Evolutionary conservation across 805 yeast genomes (phyloP), one percentile per base, ranked within the genome.

Genomic region (Wickerhamomyces chambardii): DNA sequence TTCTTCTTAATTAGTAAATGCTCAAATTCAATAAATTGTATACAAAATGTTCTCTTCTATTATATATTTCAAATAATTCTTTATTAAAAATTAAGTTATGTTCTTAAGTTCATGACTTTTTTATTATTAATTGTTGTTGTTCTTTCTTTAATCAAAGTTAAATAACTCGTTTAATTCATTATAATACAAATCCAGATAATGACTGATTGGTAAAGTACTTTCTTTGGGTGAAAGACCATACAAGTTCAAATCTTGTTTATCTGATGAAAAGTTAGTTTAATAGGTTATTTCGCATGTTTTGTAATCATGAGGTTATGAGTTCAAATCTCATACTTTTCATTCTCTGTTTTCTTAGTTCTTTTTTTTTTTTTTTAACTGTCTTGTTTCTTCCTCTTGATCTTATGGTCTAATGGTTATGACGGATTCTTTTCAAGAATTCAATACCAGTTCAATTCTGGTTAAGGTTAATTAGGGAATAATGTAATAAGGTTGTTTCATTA

Each of bases 281-380:
- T 39, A 39, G 42, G n/a, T n/a, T 39, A 36, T 29, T 33, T 36
- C 42, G 38, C 36, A 36, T 36, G 42, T 39, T 39, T 39, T 39
- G 42, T 39, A 39, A 39, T 39, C 42, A 36, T 34, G 36, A 39
- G 39, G 33, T 32, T 36, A 36, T 33, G 33, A 40, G 40, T 39
- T 39, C 39, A 31, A 39, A 28, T 36, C 42, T 39, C 33, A 33
- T 19, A 19, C 22, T 10, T 19, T 19, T 19, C 22, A 10, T 19
- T 8, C 8, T 19, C 8, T 19, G 8, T 19, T 6, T 6, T 6
- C 22, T 19, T 19, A n/a, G 22, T 6, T 19, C 22, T 19, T 8
- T 19, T 19, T 19, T 19, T 6, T 6, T 8, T 34, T 47, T 46
- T 39, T 40, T 45, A 41, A 50, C 48, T 32, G 28, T 36, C 15